Percentiles rank a stretch among this genome's conserved stretches.
phyloP scores from a whole-genome alignment of 768 basidiomycete species.

The Mycena galericulata region DNA sequence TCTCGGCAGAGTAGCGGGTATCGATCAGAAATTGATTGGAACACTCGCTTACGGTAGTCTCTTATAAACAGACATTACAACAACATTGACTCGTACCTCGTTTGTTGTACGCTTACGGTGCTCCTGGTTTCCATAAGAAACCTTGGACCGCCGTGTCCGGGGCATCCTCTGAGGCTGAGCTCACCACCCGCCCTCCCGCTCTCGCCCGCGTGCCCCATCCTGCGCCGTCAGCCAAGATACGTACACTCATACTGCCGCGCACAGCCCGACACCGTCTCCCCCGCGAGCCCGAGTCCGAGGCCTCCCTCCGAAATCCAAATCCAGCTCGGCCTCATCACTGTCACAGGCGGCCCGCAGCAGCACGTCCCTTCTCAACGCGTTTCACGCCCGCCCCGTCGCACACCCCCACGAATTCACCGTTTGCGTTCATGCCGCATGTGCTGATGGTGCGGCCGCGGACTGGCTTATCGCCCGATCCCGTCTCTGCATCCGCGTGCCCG shows the following conservation, averaged over 20 bases:
- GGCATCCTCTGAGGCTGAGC: not conserved
- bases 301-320: too few species aligned
- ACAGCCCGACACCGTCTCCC: not conserved
- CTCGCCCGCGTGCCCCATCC: conserved; percentile 7
- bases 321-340: too few species aligned
- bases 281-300: not conserved
- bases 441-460: not conserved
- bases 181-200: not conserved
- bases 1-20: too few species aligned
- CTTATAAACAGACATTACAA: too few species aligned
- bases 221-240: not conserved
- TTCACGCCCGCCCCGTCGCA: conserved; percentile 20
- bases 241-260: conserved; percentile 8
- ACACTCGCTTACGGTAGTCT: too few species aligned
- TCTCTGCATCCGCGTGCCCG: too few species aligned
- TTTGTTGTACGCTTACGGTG: too few species aligned
- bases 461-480: conserved; percentile 1
- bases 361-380: conserved; percentile 24
- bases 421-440: not conserved
- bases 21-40: too few species aligned
- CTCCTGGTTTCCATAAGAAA: too few species aligned
- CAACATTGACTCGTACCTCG: too few species aligned
- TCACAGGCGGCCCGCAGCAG: too few species aligned
- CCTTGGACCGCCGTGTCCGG: too few species aligned
- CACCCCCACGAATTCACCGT: conserved; percentile 17